A percentile compares a stretch with the other conserved stretches of the same genome.
Evolutionary conservation across 192 early-diverging fungal genomes (phyloP).

Genomic region (Oehlia diaphana): DNA sequence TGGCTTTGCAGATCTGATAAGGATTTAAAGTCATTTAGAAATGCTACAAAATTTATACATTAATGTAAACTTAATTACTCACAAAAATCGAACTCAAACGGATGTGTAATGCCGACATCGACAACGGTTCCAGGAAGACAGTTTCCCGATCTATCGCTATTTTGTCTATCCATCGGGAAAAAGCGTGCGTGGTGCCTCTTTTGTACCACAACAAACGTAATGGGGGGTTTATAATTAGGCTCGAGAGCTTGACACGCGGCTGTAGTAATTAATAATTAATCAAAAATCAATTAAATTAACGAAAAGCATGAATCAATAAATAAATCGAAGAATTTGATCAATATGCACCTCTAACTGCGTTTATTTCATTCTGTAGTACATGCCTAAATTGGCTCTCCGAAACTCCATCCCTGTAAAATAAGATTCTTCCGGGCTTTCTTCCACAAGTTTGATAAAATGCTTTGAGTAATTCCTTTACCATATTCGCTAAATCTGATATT

Average conservation of each 20-base stretch:
- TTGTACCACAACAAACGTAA: constrained; percentile 85
- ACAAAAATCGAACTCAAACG: constrained; percentile 86
- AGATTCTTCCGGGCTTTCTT: constrained; percentile 72
- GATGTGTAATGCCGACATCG: constrained; percentile 73
- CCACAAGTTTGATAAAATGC: constrained; percentile 64
- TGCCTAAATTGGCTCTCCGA: constrained; percentile 83
- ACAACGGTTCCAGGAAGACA: constrained; percentile 80
- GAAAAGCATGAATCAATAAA: too few species aligned
- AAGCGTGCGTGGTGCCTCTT: constrained; percentile 91
- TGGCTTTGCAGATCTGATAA: constrained; percentile 74
- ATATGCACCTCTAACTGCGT: constrained; percentile 48
- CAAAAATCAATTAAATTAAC: not conserved
- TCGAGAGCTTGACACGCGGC: constrained; percentile 66
- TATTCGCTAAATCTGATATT: constrained; percentile 63
- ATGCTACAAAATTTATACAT: not conserved
- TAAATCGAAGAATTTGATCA: too few species aligned
- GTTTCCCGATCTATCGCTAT: constrained; percentile 78
- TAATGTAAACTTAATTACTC: not conserved
- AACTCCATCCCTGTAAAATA: constrained; percentile 91
- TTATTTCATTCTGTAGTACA: constrained; percentile 76
- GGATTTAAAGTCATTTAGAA: not conserved
- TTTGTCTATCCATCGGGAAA: constrained; percentile 66
- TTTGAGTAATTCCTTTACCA: constrained; percentile 69
- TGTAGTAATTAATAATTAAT: constrained; percentile 35
- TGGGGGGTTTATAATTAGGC: constrained; percentile 65